phyloP scores from a whole-genome alignment of 495 filamentous ascomycete genomes.

The Xylaria acuta region DNA sequence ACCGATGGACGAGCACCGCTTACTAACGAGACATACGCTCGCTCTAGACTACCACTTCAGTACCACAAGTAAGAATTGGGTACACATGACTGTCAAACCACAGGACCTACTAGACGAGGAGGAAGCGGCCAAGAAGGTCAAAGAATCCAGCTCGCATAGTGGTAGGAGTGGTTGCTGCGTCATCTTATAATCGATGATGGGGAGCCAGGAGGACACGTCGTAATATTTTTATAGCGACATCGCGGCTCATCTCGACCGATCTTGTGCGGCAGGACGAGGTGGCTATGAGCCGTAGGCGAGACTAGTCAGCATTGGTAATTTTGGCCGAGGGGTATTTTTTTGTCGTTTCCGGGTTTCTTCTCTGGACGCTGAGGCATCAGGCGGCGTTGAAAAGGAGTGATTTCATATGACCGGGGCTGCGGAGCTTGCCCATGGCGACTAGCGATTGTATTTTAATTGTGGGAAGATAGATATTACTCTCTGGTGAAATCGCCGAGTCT shows the following conservation, averaged over 20 bases:
- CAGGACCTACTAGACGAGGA: conserved; percentile 90
- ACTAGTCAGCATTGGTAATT: conserved; percentile 20
- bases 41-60: conserved; percentile 78
- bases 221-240: conserved; percentile 19
- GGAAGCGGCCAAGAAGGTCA: conserved; percentile 75
- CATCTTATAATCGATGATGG: conserved; percentile 59
- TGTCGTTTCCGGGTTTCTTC: conserved; percentile 26
- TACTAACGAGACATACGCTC: background rate
- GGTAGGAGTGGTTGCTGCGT: conserved; percentile 82
- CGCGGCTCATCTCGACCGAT: conserved; percentile 6
- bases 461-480: conserved; percentile 24
- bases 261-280: conserved; percentile 1
- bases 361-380: conserved; percentile 26
- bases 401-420: conserved; percentile 16
- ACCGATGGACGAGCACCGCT: background rate
- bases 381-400: conserved; percentile 26
- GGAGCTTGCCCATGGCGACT: conserved; percentile 18
- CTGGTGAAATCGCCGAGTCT: conserved; percentile 4
- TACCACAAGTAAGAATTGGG: conserved; percentile 73
- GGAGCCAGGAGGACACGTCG: background rate
- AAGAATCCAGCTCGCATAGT: conserved; percentile 63
- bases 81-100: conserved; percentile 93
- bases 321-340: conserved; percentile 32
- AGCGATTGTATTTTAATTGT: conserved; percentile 29
- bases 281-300: conserved; percentile 8